Base-by-base conservation (phyloP, 371 early-diverging fungal genomes). In the Chytridium lagenaria region DNA sequence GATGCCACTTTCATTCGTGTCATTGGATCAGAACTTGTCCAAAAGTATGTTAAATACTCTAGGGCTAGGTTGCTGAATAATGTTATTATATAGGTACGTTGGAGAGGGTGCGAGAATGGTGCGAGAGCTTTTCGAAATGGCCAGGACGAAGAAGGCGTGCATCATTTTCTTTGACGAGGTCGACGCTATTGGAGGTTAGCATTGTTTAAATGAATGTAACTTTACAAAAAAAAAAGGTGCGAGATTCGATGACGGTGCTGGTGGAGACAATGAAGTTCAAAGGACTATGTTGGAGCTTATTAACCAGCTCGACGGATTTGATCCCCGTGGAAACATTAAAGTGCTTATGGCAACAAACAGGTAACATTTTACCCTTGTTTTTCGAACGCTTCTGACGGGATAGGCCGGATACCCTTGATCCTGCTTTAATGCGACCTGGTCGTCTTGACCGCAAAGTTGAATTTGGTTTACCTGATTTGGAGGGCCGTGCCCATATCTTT, bases 111-210 rank as follows among this genome's bases (percentile, higher is more conserved):
- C 99, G 33, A 89, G 99, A 73, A 98, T 99, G 99, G 98, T 99
- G 33, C 91, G 99, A 69, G 99, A 99, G 81, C 88, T 99, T 66
- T 99, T 99, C 81, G 98, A 97, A 74, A 97, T 99, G 95, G 99
- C 99, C 37, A 92, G 98, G 83, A 89, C 93, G 69, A 98, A 98
- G 88, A 99, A 93, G 77, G 99, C 99, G 2, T 99, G 98, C 78
- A 99, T 99, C 79, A 99, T 99, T 69, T 99, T 99, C 83, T 99
- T 99, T 90, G 99, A 99, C 83, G 99, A 99, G 88, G 94, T 99
- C 39, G 99, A 99, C 84, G 99, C 99, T 34, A 98, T 99, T 83
- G 99, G 99, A 81, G 98, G 95, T 81, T 83, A 7, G 61, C 28
- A 30, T 34, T 31, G 12, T 22, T 12, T 7, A 52, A 7, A 52